Evolutionary conservation across 2,329 filamentous ascomycete species (phyloP).

Genomic region (Didymella pinodella): DNA sequence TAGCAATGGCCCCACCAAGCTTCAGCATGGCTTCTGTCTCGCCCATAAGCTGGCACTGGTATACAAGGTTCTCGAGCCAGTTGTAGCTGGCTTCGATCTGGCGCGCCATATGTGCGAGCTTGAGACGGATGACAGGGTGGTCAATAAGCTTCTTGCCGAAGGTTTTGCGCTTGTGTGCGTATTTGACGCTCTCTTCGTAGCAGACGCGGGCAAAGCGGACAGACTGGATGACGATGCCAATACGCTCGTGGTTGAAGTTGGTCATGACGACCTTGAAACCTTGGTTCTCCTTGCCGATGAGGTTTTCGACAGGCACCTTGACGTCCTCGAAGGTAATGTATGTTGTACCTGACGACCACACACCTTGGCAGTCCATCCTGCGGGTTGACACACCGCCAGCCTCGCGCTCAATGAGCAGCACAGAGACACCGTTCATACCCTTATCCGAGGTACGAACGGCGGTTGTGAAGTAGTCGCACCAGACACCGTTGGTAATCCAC

Average conservation of each 20-base stretch:
- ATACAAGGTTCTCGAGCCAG: conserved; percentile 96
- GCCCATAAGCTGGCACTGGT: conserved; percentile 90
- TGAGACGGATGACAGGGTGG: conserved; percentile 95
- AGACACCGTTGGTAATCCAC: conserved; percentile 99
- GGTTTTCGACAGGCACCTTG: conserved; percentile 98
- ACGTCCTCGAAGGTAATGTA: conserved; percentile 99
- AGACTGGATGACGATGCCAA: conserved; percentile 98
- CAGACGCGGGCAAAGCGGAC: conserved; percentile 94
- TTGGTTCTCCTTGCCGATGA: conserved; percentile 97
- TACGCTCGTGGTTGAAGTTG: conserved; percentile 99
- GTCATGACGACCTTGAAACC: conserved; percentile 99
- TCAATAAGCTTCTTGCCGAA: conserved; percentile 97
- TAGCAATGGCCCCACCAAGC: conserved; percentile 91
- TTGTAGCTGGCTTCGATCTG: conserved; percentile 97
- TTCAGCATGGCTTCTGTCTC: conserved; percentile 96
- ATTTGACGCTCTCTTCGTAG: conserved; percentile 96
- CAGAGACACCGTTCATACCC: conserved; percentile 91
- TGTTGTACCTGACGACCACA: conserved; percentile 93
- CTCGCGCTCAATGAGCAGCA: conserved; percentile 89
- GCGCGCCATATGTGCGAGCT: conserved; percentile 96
- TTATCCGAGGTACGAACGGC: conserved; percentile 87
- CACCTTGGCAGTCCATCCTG: conserved; percentile 92
- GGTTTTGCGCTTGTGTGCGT: conserved; percentile 94
- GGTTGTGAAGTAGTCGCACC: conserved; percentile 96
- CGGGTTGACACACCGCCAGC: conserved; percentile 87